A percentile compares a stretch with the other conserved stretches of the same genome.
Evolutionary conservation across 2,329 filamentous ascomycete genomes (phyloP).

Genomic region (Aureobasidium namibiae): DNA sequence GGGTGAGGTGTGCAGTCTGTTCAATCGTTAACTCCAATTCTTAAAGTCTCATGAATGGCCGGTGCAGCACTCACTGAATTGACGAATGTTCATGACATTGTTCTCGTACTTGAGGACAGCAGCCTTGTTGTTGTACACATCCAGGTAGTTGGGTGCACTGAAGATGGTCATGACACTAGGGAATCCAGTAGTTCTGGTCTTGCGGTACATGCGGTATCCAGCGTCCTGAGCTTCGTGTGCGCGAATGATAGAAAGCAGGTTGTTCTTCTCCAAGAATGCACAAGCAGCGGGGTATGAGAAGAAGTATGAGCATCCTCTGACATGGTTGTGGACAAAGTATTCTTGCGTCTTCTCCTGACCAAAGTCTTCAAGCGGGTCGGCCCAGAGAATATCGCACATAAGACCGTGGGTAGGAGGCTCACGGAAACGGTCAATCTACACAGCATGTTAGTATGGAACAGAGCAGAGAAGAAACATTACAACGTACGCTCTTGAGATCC

Average conservation of each 20-base stretch:
- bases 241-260: conserved; percentile 90
- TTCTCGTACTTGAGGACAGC: conserved; percentile 99
- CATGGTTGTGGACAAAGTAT: conserved; percentile 96
- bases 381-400: conserved; percentile 99
- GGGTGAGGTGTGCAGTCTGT: conserved; percentile 89
- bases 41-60: not conserved
- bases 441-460: not conserved
- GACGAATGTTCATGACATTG: conserved; percentile 99
- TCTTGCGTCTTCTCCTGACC: conserved; percentile 97
- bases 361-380: conserved; percentile 95
- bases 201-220: conserved; percentile 97
- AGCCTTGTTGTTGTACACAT: conserved; percentile 99
- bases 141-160: conserved; percentile 95
- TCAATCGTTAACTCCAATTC: not conserved
- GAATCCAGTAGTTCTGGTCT: conserved; percentile 95
- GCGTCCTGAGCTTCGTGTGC: conserved; percentile 98
- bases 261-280: conserved; percentile 98
- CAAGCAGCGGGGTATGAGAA: conserved; percentile 97
- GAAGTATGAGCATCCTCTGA: conserved; percentile 97
- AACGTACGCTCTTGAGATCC: conserved; percentile 74
- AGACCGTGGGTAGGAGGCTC: conserved; percentile 95
- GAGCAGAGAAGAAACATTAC: not conserved
- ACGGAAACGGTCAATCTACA: conserved; percentile 88
- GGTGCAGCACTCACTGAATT: conserved; percentile 56
- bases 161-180: conserved; percentile 99